Evolutionary conservation across 1,284 basidiomycete genomes (phyloP), one percentile per base, ranked within the genome.

Genomic region (Cutaneotrichosporon sp.): DNA sequence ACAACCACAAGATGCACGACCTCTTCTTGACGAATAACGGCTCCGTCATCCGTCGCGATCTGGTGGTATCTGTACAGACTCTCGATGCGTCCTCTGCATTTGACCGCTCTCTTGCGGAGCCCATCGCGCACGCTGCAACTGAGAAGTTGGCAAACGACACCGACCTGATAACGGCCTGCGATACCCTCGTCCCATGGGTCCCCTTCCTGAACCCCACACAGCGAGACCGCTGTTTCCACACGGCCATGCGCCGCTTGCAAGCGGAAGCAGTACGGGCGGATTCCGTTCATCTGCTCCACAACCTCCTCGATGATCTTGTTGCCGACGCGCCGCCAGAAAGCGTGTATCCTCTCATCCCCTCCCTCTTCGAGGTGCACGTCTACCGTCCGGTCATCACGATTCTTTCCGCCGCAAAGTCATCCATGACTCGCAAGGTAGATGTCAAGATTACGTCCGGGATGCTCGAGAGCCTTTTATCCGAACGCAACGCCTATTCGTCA

Each of bases 121-220:
- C 43, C 8, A 68, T 61, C 46, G 56, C 64, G 2, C 51, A 61
- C 5, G 51, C 59, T 7, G 30, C 61, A 9, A 36, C 66, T 1
- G 59, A 60, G 18, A 26, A 43, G 2, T 35, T 65, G n/a, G 17
- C n/a, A 10, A 33, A 52, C 36, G 40, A 46, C 9, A 60, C 63
- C 43, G 65, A 62, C 54, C 43, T 45, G 30, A 30, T 2, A 30
- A 33, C 9, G 30, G 12, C 30, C 34, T 8, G 38, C 18, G 18
- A 49, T 36, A n/a, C n/a, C 15, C 26, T 66, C 4, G 38, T 36
- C 9, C 68, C 67, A 0, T 72, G 70, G 70, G 60, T 57, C 1
- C 51, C 55, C 9, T 69, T 70, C 60, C 52, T 70, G 21, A 18
- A 23, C 2, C 17, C 59, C 2, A 15, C 47, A 3, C 56, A 65